A percentile compares a stretch with the other conserved stretches of the same genome.
Conservation (phyloP, 2,329 filamentous ascomycete genomes). For the Fusarium sp. region DNA sequence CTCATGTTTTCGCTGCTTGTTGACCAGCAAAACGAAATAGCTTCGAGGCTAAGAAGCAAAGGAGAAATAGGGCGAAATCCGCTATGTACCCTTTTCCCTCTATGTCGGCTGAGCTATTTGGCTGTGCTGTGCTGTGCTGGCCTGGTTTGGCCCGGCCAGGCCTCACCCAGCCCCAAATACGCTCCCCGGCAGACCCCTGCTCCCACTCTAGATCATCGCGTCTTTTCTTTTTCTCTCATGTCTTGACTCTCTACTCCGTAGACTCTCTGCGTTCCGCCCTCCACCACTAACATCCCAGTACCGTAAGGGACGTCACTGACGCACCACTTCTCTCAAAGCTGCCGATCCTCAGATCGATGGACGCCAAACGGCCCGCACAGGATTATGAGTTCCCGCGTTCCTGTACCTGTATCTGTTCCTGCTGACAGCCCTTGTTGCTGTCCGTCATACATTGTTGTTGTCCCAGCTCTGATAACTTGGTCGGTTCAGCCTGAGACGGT, state of each 20-base stretch:
- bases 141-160: constrained; percentile 2
- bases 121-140: neutral
- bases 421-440: constrained; percentile 16
- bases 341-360: constrained; percentile 43
- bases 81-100: neutral
- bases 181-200: constrained; percentile 17
- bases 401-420: constrained; percentile 8
- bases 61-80: neutral
- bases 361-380: constrained; percentile 40
- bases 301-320: constrained; percentile 39
- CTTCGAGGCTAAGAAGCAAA: neutral
- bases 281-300: constrained; percentile 37
- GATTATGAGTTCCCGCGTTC: constrained; percentile 29
- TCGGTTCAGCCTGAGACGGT: too few species aligned
- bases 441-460: neutral
- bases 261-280: constrained; percentile 8
- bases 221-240: constrained; percentile 12
- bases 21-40: neutral
- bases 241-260: neutral
- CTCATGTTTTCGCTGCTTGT: neutral
- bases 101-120: neutral
- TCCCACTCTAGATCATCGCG: constrained; percentile 33
- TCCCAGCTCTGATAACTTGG: neutral
- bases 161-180: constrained; percentile 16
- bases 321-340: constrained; percentile 34